phyloP scores from a whole-genome alignment of 2,329 filamentous ascomycete species.

The Alternaria arborescens region DNA sequence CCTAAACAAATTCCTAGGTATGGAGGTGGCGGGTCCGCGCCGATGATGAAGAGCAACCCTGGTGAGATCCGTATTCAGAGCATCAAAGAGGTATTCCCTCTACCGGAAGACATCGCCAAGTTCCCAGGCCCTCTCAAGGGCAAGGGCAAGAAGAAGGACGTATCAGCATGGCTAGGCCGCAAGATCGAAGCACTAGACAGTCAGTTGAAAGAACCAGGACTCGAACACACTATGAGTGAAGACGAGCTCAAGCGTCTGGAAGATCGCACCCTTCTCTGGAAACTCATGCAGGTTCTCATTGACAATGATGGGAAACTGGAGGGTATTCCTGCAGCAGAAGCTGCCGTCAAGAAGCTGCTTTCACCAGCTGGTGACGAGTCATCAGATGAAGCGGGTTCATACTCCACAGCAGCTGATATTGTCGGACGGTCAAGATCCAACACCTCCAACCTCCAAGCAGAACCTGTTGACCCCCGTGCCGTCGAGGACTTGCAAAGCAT shows the following conservation, averaged over 20 bases:
- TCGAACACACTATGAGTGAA: constrained; percentile 62
- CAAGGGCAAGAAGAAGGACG: constrained; percentile 96
- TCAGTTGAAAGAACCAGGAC: constrained; percentile 52
- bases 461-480: constrained; percentile 73
- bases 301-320: constrained; percentile 87
- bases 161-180: constrained; percentile 77
- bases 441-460: constrained; percentile 55
- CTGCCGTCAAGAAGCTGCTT: constrained; percentile 77
- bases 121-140: constrained; percentile 90
- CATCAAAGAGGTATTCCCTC: constrained; percentile 75
- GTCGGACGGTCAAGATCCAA: constrained; percentile 45
- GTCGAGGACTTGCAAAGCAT: constrained; percentile 76
- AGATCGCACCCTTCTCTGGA: constrained; percentile 87
- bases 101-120: constrained; percentile 75
- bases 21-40: constrained; percentile 73
- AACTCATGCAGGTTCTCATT: constrained; percentile 79
- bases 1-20: constrained; percentile 90
- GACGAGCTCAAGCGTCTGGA: constrained; percentile 73
- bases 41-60: constrained; percentile 81
- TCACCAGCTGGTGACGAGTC: constrained; percentile 62
- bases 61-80: constrained; percentile 83
- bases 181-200: constrained; percentile 79
- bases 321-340: constrained; percentile 74
- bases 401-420: constrained; percentile 49
- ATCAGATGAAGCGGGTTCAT: constrained; percentile 33